Percentiles rank a stretch among this genome's conserved stretches.
phyloP scores from a whole-genome alignment of 768 basidiomycete genomes.

The Pleurotus sapidus region DNA sequence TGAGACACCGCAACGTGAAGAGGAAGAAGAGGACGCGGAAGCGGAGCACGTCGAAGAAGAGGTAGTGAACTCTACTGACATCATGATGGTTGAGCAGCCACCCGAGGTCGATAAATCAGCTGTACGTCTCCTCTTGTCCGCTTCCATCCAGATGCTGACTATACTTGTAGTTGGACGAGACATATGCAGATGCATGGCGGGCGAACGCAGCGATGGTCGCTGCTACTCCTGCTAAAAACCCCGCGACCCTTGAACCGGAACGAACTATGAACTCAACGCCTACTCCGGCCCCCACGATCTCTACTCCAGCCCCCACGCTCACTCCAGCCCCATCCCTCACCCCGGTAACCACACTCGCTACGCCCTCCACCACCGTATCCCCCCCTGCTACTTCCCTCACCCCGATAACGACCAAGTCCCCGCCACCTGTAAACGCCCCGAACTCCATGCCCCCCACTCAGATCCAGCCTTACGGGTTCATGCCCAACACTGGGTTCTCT shows the following conservation, averaged over 20 bases:
- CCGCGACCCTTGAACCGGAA: constrained; percentile 8
- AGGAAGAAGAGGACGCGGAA: constrained; percentile 27
- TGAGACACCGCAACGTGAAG: constrained; percentile 19
- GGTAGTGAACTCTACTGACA: constrained; percentile 11
- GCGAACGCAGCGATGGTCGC: constrained; percentile 43
- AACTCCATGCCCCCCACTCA: constrained; percentile 13
- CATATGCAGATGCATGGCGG: constrained; percentile 62
- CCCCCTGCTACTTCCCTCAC: constrained; percentile 7
- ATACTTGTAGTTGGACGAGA: constrained; percentile 42
- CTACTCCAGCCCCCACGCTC: constrained; percentile 8
- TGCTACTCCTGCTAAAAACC: constrained; percentile 6
- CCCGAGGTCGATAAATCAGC: constrained; percentile 2
- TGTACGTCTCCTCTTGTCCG: constrained; percentile 10
- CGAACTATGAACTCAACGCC: constrained; percentile 7
- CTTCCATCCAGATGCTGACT: constrained; percentile 8
- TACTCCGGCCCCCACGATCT: constrained; percentile 7
- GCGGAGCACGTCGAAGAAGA: constrained; percentile 16
- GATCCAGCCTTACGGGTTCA: constrained; percentile 14
- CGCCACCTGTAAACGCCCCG: constrained; percentile 12
- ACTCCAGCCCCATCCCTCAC: constrained; percentile 12
- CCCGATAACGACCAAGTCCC: background rate
- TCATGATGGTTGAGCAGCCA: background rate
- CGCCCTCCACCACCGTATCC: constrained; percentile 8
- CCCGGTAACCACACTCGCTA: constrained; percentile 7
- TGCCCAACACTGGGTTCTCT: constrained; percentile 8